Base-by-base conservation (phyloP, 805 yeast genomes). In the Ogataea degrootiae region DNA sequence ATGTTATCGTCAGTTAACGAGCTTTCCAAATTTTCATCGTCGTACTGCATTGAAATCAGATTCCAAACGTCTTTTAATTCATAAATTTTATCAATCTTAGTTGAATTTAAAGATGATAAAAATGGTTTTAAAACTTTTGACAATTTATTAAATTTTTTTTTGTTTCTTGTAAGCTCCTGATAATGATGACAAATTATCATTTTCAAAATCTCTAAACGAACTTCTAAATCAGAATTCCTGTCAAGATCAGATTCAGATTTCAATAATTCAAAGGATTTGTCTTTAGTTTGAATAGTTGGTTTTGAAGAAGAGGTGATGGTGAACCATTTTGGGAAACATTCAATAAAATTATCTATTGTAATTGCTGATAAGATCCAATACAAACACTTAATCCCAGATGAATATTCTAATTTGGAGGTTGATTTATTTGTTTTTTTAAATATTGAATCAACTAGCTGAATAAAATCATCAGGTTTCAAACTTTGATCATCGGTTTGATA, bases 1-100 rank as follows among this genome's bases (percentile, higher is more conserved):
- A 33, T n/a, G 15, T 41, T 39, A 9, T 36, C 47, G 1, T 37
- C 40, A 3, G 33, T 11, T 21, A 19, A 35, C n/a, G 42, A 45
- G 1, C 37, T 44, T 21, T 34, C 36, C 3, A 41, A 31, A 49
- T 55, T 55, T 21, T 55, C 59, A 33, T 51, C 53, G 9, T 53
- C 53, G 23, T 52, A 46, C 5, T 49, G 52, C 16, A 51, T 45
- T 16, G 48, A 41, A 12, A 51, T 19, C 19, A 49, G 33, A 21
- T 52, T 52, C 58, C 58, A 56, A 6, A 54, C 57, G n/a, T 51
- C 52, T 26, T 46, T 54, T 43, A 56, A 17, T 26, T 56, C 56
- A 4, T 44, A 29, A 16, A 39, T 49, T 29, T 52, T 54, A 15
- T 37, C 34, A 16, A 37, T 39, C 17, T 42, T 40, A 7, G 40